These are phyloP conservation scores for Angophora floribunda DNA, from an alignment of 345 rosid genomes.

Conservation along the genomic window DNA sequence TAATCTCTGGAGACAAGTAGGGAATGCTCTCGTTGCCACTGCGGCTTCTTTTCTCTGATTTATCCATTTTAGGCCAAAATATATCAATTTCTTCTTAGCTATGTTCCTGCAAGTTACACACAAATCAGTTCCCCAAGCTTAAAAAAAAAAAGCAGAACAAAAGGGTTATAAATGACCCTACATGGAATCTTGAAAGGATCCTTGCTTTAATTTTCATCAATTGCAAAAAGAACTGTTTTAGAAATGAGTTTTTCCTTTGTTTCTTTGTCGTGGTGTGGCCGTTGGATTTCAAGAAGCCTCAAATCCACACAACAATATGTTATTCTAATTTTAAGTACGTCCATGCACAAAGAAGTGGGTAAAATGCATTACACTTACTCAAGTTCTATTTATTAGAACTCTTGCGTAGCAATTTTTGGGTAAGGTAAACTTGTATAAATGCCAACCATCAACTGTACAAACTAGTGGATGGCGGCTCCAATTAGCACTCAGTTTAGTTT, in stretches of 20 bases:
- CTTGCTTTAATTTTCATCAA: not conserved
- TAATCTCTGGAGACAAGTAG: not conserved
- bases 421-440: too few relatives aligned
- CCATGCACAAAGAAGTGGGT: not conserved
- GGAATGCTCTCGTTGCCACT: not conserved
- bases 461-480: too few relatives aligned
- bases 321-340: not conserved
- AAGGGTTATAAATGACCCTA: not conserved
- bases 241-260: not conserved
- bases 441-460: too few relatives aligned
- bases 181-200: not conserved
- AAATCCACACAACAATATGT: not conserved
- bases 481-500: too few relatives aligned
- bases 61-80: not conserved
- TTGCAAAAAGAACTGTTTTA: not conserved
- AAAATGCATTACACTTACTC: not conserved
- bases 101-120: not conserved
- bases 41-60: not conserved
- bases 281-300: not conserved
- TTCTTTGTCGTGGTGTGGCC: not conserved
- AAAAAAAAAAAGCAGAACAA: not conserved
- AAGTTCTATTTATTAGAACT: not conserved
- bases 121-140: not conserved
- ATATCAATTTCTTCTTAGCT: not conserved
- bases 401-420: not conserved